These are phyloP conservation scores for Hericium erinaceus DNA, from an alignment of 768 basidiomycete genomes.

Conservation along the genomic window DNA sequence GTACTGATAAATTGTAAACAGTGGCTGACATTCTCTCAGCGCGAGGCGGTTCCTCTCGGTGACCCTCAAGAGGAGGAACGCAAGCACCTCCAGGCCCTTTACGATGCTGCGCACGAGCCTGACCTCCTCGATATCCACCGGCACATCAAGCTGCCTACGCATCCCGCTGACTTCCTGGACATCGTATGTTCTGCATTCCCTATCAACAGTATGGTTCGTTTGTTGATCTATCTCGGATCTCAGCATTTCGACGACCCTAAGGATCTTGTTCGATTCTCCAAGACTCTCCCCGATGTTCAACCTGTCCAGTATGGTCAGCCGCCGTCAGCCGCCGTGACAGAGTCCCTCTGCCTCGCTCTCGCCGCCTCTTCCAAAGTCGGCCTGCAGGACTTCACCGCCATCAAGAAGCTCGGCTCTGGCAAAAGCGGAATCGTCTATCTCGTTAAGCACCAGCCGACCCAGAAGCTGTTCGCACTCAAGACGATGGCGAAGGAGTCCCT, in stretches of 20 bases:
- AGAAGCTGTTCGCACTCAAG: not conserved
- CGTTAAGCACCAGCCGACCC: not conserved
- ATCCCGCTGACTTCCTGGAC: not conserved
- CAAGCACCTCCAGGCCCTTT: not conserved
- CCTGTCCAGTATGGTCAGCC: not conserved
- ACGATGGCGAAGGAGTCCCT: slow-evolving; percentile 2
- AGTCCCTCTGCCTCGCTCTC: too few species aligned
- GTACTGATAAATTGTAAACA: too few species aligned
- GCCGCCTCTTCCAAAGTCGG: not conserved
- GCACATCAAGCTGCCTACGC: not conserved
- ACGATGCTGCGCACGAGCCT: not conserved
- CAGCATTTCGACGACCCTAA: not conserved
- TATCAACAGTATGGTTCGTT: not conserved
- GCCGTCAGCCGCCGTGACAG: too few species aligned
- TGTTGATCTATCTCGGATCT: not conserved
- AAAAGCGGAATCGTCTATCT: not conserved
- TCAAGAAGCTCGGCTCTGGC: slow-evolving; percentile 1
- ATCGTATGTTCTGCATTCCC: not conserved
- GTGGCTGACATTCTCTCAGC: not conserved
- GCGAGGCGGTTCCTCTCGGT: not conserved
- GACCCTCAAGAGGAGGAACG: not conserved
- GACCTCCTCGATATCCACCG: not conserved
- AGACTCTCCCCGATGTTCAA: not conserved
- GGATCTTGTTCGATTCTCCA: slow-evolving; percentile 1
- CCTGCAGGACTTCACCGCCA: not conserved